Evolutionary conservation across 441 rosid genomes (phyloP).

Genomic region (Aleurites moluccanus): DNA sequence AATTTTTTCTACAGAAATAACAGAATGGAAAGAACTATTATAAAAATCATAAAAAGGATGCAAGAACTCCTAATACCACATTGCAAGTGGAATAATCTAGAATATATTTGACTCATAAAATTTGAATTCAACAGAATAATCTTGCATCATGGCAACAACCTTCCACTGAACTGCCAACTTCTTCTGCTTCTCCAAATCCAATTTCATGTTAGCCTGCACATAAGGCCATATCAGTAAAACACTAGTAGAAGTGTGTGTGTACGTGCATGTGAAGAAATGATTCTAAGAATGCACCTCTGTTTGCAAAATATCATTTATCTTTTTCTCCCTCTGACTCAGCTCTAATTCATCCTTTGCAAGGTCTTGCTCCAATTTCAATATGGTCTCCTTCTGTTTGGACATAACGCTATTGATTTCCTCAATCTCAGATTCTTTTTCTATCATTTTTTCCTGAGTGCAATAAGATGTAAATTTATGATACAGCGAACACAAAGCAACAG

Average conservation of each 20-base stretch:
- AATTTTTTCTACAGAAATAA: conserved; percentile 39
- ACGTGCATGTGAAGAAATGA: not conserved
- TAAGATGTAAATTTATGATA: conserved; percentile 15
- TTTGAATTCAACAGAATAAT: not conserved
- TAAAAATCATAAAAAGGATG: conserved; percentile 1
- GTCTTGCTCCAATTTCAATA: conserved; percentile 70
- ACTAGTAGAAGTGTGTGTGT: not conserved
- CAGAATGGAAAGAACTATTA: conserved; percentile 14
- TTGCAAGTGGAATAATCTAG: not conserved
- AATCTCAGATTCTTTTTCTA: conserved; percentile 59
- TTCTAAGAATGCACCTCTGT: conserved; percentile 51
- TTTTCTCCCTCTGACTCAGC: conserved; percentile 66
- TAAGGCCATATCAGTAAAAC: conserved; percentile 19
- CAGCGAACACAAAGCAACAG: not conserved
- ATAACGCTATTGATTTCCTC: conserved; percentile 53
- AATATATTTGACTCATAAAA: not conserved
- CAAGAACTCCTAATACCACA: not conserved
- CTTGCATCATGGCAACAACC: conserved; percentile 37
- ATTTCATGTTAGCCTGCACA: conserved; percentile 52
- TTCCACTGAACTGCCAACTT: conserved; percentile 38
- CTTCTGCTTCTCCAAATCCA: conserved; percentile 61
- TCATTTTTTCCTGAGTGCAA: conserved; percentile 58
- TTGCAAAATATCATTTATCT: conserved; percentile 56
- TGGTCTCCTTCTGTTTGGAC: conserved; percentile 56
- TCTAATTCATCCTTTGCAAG: conserved; percentile 61